These are phyloP conservation scores for Urochloa ruziziensis DNA, from an alignment of 176 grass and related monocot species.

Conservation along the genomic window DNA sequence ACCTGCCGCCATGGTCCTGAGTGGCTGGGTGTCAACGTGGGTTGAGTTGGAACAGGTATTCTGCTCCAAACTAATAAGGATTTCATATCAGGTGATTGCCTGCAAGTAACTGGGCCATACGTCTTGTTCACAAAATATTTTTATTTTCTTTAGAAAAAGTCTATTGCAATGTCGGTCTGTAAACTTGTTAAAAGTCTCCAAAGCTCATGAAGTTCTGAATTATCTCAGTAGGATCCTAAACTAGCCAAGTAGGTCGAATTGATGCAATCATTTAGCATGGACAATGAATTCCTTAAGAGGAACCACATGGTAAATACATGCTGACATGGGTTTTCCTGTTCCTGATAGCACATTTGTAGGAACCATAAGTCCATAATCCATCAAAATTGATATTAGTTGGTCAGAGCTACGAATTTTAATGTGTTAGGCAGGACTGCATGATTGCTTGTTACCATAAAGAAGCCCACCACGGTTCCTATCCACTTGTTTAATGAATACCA, in stretches of 20 bases:
- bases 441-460: constrained; percentile 14
- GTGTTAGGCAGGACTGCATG: neutral
- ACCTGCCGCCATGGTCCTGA: neutral
- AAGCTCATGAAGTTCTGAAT: neutral
- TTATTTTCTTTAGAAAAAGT: constrained; percentile 3
- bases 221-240: neutral
- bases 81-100: neutral
- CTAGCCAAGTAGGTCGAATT: neutral
- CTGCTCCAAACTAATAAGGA: neutral
- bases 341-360: neutral
- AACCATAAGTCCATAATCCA: neutral
- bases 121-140: neutral
- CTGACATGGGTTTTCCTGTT: neutral
- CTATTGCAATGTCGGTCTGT: constrained; percentile 3
- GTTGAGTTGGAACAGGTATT: neutral
- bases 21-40: neutral
- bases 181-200: neutral
- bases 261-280: neutral
- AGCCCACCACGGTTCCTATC: neutral
- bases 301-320: neutral
- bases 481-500: constrained; percentile 3
- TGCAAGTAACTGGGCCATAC: neutral
- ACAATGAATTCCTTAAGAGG: neutral
- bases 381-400: neutral
- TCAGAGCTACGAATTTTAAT: neutral